Percentiles rank a stretch among this genome's conserved stretches.
Evolutionary conservation across 257 asterid genomes (phyloP).

Genomic region (Coffea eugenioides): DNA sequence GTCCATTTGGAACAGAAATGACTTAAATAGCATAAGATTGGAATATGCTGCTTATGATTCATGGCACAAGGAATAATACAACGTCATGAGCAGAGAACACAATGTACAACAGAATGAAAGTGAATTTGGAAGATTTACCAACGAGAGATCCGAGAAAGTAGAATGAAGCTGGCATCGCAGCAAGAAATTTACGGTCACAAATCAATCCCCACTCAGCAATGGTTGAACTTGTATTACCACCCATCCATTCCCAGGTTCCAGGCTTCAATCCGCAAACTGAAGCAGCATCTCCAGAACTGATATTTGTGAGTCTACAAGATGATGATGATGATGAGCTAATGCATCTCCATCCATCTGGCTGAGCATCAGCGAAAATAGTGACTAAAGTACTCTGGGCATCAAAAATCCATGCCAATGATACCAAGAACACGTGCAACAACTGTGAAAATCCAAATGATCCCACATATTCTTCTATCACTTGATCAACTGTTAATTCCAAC

Average conservation of each 20-base stretch:
- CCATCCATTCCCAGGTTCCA: constrained; percentile 63
- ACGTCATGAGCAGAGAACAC: not conserved
- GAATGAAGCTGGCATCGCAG: constrained; percentile 62
- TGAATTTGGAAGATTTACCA: constrained; percentile 39
- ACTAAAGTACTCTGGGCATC: constrained; percentile 55
- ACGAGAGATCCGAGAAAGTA: constrained; percentile 60
- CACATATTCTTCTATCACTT: constrained; percentile 54
- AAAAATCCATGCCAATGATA: constrained; percentile 55
- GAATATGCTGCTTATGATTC: no score
- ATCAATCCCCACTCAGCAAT: constrained; percentile 64
- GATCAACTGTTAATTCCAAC: constrained; percentile 51
- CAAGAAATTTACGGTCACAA: constrained; percentile 54
- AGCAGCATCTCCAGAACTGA: constrained; percentile 18
- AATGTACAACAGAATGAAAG: not conserved
- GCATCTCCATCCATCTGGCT: constrained; percentile 53
- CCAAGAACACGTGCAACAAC: constrained; percentile 54
- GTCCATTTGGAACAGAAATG: no score
- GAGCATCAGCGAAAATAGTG: constrained; percentile 58
- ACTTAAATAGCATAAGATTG: no score
- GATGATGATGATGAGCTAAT: constrained; percentile 21
- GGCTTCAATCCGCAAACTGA: constrained; percentile 47
- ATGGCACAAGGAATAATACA: no score
- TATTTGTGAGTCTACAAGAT: not conserved
- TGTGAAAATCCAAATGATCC: constrained; percentile 67
- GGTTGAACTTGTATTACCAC: constrained; percentile 47